Evolutionary conservation across 805 yeast genomes (phyloP).

Genomic region (Grigorovia yakushimaensis): DNA sequence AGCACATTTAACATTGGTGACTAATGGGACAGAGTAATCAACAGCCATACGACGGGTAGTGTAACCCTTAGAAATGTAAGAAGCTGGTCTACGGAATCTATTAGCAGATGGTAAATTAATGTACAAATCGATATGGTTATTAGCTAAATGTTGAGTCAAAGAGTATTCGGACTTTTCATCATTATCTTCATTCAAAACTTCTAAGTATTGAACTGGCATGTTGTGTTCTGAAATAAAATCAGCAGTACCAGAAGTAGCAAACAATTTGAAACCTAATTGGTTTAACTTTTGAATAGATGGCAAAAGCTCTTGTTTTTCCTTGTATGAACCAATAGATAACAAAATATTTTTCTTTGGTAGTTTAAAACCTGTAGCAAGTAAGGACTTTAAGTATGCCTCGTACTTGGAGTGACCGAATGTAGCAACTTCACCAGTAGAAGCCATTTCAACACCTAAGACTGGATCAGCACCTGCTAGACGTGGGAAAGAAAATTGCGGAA

Average conservation of each 20-base stretch:
- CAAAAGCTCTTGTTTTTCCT: conserved; percentile 87
- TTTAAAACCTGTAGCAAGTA: conserved; percentile 90
- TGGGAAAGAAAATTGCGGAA: conserved; percentile 95
- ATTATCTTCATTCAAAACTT: conserved; percentile 65
- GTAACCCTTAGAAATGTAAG: conserved; percentile 95
- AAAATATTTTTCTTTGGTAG: conserved; percentile 91
- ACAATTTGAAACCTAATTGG: conserved; percentile 79
- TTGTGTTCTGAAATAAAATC: conserved; percentile 94
- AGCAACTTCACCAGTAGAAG: conserved; percentile 98
- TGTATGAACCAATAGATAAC: conserved; percentile 90
- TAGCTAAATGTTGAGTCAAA: conserved; percentile 90
- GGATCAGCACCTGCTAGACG: conserved; percentile 98
- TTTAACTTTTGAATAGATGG: conserved; percentile 76
- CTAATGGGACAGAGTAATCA: conserved; percentile 94
- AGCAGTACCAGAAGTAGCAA: conserved; percentile 98
- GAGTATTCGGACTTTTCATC: conserved; percentile 90
- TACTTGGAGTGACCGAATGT: conserved; percentile 92
- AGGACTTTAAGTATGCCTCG: conserved; percentile 92
- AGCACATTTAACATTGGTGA: conserved; percentile 96
- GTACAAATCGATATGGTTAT: conserved; percentile 91
- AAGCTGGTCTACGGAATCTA: conserved; percentile 97
- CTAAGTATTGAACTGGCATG: conserved; percentile 89
- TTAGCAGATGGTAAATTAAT: conserved; percentile 94
- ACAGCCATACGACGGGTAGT: conserved; percentile 99
- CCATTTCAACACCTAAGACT: conserved; percentile 97